Evolutionary conservation across 2,329 filamentous ascomycete species (phyloP).

Genomic region (Diaporthe batatas): DNA sequence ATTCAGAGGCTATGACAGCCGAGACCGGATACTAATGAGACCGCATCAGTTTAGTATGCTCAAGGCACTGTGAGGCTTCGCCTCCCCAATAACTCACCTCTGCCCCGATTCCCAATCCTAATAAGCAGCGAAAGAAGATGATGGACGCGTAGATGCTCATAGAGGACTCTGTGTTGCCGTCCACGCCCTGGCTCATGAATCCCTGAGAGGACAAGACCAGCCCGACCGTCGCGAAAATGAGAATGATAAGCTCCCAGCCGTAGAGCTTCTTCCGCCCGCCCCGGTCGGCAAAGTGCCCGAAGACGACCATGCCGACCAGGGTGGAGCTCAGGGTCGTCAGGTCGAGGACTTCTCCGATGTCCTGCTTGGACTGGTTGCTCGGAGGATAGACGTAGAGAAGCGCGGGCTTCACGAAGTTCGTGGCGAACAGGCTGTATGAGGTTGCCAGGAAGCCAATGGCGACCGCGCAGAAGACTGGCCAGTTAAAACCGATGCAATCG

Average conservation of each 20-base stretch:
- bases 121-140: slow-evolving; percentile 44
- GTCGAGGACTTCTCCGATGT: slow-evolving; percentile 40
- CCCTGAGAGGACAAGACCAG: slow-evolving; percentile 42
- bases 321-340: slow-evolving; percentile 33
- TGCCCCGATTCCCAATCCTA: slow-evolving; percentile 49
- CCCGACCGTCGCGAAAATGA: slow-evolving; percentile 42
- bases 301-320: slow-evolving; percentile 40
- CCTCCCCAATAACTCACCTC: slow-evolving; percentile 41
- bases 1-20: slow-evolving; percentile 49
- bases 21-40: slow-evolving; percentile 48
- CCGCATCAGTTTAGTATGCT: not conserved
- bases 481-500: slow-evolving; percentile 46
- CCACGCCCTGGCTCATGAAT: slow-evolving; percentile 5
- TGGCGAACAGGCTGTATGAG: slow-evolving; percentile 49
- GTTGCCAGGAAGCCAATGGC: slow-evolving; percentile 49
- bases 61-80: not conserved
- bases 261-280: slow-evolving; percentile 42
- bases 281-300: slow-evolving; percentile 41
- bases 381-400: slow-evolving; percentile 47
- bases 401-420: slow-evolving; percentile 48
- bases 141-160: slow-evolving; percentile 48
- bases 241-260: slow-evolving; percentile 39
- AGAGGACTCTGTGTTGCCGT: slow-evolving; percentile 29
- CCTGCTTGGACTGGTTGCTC: not conserved
- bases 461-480: slow-evolving; percentile 47